phyloP scores from a whole-genome alignment of 805 yeast species.

The Metschnikowia corniflorae region DNA sequence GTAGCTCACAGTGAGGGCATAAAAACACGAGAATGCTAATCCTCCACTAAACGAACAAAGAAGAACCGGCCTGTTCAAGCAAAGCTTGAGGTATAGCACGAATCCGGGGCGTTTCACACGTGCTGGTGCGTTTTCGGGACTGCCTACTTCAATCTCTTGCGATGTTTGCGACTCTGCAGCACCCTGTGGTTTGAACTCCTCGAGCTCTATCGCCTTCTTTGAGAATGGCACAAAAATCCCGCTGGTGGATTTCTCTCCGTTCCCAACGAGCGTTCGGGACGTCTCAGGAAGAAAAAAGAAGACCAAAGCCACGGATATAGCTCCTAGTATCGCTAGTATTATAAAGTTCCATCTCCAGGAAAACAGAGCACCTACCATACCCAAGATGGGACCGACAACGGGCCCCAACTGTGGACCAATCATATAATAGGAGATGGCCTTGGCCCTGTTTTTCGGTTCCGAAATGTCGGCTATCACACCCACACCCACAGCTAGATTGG shows the following conservation, averaged over 20 bases:
- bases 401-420: slow-evolving; percentile 41
- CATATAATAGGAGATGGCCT: slow-evolving; percentile 33
- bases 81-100: slow-evolving; percentile 31
- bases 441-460: slow-evolving; percentile 30
- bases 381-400: slow-evolving; percentile 33
- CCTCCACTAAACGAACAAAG: slow-evolving; percentile 47
- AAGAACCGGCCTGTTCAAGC: slow-evolving; percentile 42
- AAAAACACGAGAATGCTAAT: slow-evolving; percentile 51
- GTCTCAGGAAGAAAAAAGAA: slow-evolving; percentile 39
- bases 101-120: slow-evolving; percentile 41
- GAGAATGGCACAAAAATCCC: slow-evolving; percentile 20
- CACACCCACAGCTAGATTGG: slow-evolving; percentile 34
- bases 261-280: slow-evolving; percentile 35
- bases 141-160: too few species aligned
- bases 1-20: slow-evolving; percentile 50
- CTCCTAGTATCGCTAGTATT: slow-evolving; percentile 28
- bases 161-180: slow-evolving; percentile 32
- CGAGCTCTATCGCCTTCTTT: neutral
- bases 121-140: too few species aligned
- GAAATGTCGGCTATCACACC: slow-evolving; percentile 35
- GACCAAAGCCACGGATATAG: slow-evolving; percentile 21
- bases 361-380: slow-evolving; percentile 24
- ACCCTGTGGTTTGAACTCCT: slow-evolving; percentile 20
- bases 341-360: slow-evolving; percentile 37
- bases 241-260: slow-evolving; percentile 23